Base-by-base conservation (phyloP, 2,329 filamentous ascomycete genomes). In the Teratosphaeria pseudoeucalypti region DNA sequence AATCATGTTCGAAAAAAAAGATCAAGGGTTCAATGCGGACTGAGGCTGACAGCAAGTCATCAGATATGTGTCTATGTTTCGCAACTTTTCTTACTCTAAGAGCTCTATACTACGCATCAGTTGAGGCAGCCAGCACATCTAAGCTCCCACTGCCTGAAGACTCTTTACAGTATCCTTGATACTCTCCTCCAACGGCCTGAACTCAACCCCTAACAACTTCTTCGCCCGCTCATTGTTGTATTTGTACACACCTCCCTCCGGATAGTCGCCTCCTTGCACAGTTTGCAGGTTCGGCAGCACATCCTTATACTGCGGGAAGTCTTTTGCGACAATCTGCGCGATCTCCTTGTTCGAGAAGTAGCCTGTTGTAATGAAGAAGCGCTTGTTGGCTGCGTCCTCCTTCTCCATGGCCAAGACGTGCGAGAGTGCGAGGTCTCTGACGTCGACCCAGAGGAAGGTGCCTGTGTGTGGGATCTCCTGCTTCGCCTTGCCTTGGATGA, bases 81-180 rank as follows among this genome's bases (percentile, higher is more conserved):
- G 29, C 29, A 32, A 32, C 29, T 32, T 32, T 32, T 32, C 29
- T 32, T 32, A 32, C 29, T 32, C 29, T 32, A 32, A 32, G 29
- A 32, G 7, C 29, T 32, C 29, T 32, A 32, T 32, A 32, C 29
- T 32, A 32, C 29, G 4, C 11, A 43, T 43, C 10, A 12, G 11
- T n/a, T 16, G 12, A 4, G 6, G 37, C 4, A 43, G 37, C 12
- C 37, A 16, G 11, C 16, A 12, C 32, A 47, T 66, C 62, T 72
- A 80, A 57, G 77, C 74, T 0, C 79, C 79, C 54, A 81, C 78
- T 43, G 73, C 75, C 69, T 87, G 79, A 67, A 90, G 71, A 34
- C 82, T 85, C 73, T 82, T 82, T 19, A 87, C 82, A 6, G 83
- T 81, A 72, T 88, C 86, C 23, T 77, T 72, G 58, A 89, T 79